Base-by-base conservation (phyloP, 2,329 filamentous ascomycete species). In the Neopestalotiopsis clavispora region DNA sequence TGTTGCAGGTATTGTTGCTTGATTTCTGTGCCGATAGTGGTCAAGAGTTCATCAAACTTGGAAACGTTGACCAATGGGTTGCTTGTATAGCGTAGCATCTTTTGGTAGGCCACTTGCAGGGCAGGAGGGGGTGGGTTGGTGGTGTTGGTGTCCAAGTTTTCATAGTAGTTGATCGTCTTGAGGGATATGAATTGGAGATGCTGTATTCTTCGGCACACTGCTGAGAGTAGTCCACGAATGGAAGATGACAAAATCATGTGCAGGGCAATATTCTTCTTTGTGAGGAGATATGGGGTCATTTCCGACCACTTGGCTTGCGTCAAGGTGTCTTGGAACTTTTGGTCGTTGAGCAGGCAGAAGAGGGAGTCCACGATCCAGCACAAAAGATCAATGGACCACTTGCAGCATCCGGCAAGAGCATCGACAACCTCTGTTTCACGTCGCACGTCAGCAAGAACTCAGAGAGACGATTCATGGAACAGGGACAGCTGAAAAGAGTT, bases 361-460 rank as follows among this genome's bases (percentile, higher is more conserved):
- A 91, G 80, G 20, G 83, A 84, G 73, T 91, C 88, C n/a, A 83
- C 82, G 12, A 91, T 77, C 87, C 89, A 91, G 2, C 86, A 84
- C 60, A 91, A 79, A 14, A 97, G 83, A 70, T 95, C 91, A 45
- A 94, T 84, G 0, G 89, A 89, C 95, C 95, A 98, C 75, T 88
- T 91, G 4, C 92, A 89, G 67, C 94, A 92, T 28, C 93, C 93
- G 4, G 91, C 87, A 12, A 97, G 83, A 59, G 91, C 88, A 56
- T 90, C 88, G 2, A 95, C 87, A 13, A 94, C 89, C 76, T 95
- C 93, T 90, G 66, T 40, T 28, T 38, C 4, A 17, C 28, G 17
- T 17, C 32, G 61, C 13, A 12, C 0, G 38, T 34, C 4, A 49
- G 38, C 28, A 49, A 14, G 13, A 7, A 32, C 13, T 69, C 61